Evolutionary conservation across 2,329 filamentous ascomycete genomes (phyloP).

Genomic region (Sordariomycetes sp.): DNA sequence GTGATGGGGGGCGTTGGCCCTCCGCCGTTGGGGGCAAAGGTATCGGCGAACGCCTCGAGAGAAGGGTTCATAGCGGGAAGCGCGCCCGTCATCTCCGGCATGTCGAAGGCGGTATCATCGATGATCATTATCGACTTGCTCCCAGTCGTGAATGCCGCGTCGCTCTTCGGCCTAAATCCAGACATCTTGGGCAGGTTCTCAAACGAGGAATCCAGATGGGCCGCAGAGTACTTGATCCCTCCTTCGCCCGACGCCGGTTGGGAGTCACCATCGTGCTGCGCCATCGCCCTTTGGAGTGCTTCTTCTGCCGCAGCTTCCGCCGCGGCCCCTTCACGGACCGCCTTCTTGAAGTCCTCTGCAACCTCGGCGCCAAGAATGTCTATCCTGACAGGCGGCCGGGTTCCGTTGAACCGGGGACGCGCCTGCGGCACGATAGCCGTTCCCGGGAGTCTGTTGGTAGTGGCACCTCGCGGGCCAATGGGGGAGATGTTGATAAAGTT

Average conservation of each 20-base stretch:
- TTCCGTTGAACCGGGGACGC: conserved; percentile 26
- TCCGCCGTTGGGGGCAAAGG: conserved; percentile 33
- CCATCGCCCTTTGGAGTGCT: conserved; percentile 1
- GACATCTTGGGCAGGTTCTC: conserved; percentile 7
- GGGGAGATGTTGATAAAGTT: conserved; percentile 36
- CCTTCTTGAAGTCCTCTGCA: conserved; percentile 68
- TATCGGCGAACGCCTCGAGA: conserved; percentile 41
- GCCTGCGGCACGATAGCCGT: conserved; percentile 50
- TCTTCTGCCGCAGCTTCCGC: conserved; percentile 19
- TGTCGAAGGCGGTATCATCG: conserved; percentile 49
- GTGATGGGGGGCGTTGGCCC: conserved; percentile 53
- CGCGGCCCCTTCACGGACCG: conserved; percentile 54
- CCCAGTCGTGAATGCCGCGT: conserved; percentile 58
- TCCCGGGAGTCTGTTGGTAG: conserved; percentile 47
- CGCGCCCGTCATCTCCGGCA: conserved; percentile 40
- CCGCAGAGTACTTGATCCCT: conserved; percentile 28
- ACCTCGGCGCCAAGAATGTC: conserved; percentile 74
- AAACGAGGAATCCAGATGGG: conserved; percentile 26
- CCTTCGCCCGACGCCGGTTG: conserved; percentile 5
- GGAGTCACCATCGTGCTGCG: background rate
- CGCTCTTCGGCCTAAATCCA: conserved; percentile 32
- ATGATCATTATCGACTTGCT: conserved; percentile 88
- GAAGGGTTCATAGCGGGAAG: conserved; percentile 32
- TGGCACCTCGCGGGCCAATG: conserved; percentile 39
- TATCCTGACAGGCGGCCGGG: conserved; percentile 52